Percentiles rank a stretch among this genome's conserved stretches.
These are phyloP conservation scores for Aphanoascus verrucosus DNA, from an alignment of 2,329 filamentous ascomycete species.

Conservation along the genomic window DNA sequence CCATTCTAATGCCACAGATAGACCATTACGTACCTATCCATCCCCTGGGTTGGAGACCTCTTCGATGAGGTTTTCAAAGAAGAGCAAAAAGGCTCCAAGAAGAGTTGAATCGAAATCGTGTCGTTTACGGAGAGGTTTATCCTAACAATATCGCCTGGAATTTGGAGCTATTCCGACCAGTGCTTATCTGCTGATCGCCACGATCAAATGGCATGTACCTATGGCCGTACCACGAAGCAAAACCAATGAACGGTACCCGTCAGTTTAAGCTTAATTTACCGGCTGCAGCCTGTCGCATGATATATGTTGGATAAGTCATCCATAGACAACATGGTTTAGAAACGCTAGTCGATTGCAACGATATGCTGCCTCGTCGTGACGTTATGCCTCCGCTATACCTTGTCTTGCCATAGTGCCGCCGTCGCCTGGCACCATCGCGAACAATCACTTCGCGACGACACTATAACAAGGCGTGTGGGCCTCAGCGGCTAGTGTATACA, in stretches of 20 bases:
- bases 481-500: no score
- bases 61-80: not conserved
- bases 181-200: constrained; percentile 10
- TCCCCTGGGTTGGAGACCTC: not conserved
- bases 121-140: constrained; percentile 3
- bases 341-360: no score
- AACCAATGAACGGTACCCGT: not conserved
- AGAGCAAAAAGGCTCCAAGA: constrained; percentile 1
- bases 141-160: constrained; percentile 4
- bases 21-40: not conserved
- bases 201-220: not conserved
- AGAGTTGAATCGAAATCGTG: not conserved
- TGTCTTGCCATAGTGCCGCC: no score
- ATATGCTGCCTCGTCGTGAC: no score
- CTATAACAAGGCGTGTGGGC: no score
- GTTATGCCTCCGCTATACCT: no score
- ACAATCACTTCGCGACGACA: no score
- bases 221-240: constrained; percentile 1
- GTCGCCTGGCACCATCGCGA: no score
- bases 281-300: no score
- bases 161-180: not conserved
- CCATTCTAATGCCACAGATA: no score
- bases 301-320: no score
- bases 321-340: no score
- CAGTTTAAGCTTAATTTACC: not conserved